Evolutionary conservation across 2,329 filamentous ascomycete species (phyloP).

Genomic region (Scedosporium minutisporum): DNA sequence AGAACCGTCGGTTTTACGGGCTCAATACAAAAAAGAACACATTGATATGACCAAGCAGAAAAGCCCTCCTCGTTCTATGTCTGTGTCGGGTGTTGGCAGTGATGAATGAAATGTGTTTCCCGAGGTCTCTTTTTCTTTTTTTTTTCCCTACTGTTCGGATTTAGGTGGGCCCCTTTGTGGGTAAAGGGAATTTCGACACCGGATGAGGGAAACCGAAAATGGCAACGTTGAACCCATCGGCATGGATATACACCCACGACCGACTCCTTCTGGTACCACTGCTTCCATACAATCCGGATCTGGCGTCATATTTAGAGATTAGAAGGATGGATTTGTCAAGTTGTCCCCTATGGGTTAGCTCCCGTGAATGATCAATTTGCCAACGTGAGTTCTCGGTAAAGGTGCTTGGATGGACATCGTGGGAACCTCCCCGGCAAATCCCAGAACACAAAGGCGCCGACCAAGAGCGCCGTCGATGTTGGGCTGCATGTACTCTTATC

Average conservation of each 20-base stretch:
- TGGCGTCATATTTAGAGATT: slow-evolving; percentile 1
- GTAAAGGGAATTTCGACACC: not conserved
- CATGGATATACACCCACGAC: not conserved
- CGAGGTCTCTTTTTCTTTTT: not conserved
- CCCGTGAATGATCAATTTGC: not conserved
- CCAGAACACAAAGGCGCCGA: not conserved
- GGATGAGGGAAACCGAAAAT: not conserved
- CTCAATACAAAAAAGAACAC: slow-evolving; percentile 27
- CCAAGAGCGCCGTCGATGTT: too few species aligned
- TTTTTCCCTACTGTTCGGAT: not conserved
- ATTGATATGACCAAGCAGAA: slow-evolving; percentile 10
- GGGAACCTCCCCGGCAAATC: not conserved
- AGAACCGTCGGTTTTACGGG: slow-evolving; percentile 23
- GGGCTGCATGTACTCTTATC: too few species aligned
- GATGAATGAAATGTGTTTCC: not conserved
- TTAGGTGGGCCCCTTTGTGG: not conserved
- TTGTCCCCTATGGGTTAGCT: not conserved
- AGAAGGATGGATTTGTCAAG: slow-evolving; percentile 1
- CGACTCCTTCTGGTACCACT: not conserved
- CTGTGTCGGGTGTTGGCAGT: not conserved
- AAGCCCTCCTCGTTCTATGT: not conserved
- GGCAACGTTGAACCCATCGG: not conserved
- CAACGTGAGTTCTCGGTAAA: not conserved
- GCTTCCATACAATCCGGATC: not conserved
- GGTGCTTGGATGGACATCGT: not conserved